Conservation (phyloP, 192 early-diverging fungal genomes). For the Backusella circina region DNA sequence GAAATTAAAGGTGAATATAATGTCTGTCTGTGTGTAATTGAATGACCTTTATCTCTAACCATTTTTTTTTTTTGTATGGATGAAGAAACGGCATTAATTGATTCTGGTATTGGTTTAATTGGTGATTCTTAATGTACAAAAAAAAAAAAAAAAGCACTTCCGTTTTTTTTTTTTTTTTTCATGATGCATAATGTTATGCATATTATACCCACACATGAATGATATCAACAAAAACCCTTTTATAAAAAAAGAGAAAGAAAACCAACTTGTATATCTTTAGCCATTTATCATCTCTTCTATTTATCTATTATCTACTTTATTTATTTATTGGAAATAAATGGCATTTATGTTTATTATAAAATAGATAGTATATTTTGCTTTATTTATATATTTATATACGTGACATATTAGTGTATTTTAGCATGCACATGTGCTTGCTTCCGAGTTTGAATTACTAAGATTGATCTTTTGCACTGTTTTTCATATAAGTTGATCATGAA, state of each 20-base stretch:
- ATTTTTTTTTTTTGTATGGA: neutral
- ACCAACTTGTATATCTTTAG: neutral
- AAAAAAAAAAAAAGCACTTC: neutral
- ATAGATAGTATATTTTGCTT: neutral
- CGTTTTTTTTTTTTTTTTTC: neutral
- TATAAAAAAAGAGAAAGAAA: neutral
- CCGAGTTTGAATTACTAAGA: conserved; percentile 21
- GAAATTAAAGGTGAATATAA: neutral
- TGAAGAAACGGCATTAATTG: neutral
- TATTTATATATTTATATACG: neutral
- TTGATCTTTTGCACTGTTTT: conserved; percentile 35
- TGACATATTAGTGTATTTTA: conserved; percentile 1
- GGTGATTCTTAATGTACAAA: neutral
- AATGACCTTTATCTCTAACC: neutral
- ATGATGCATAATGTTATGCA: neutral
- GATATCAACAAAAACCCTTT: neutral
- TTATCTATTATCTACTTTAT: neutral
- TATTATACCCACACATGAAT: neutral
- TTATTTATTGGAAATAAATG: neutral
- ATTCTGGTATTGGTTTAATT: neutral
- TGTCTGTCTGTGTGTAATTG: too few relatives aligned
- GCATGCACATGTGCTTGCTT: conserved; percentile 29
- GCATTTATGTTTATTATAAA: neutral
- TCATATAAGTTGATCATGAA: neutral
- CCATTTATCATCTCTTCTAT: neutral